A percentile compares a stretch with the other conserved stretches of the same genome.
These are phyloP conservation scores for Ensete glaucum DNA, from an alignment of 176 grass and related monocot species.

Conservation along the genomic window DNA sequence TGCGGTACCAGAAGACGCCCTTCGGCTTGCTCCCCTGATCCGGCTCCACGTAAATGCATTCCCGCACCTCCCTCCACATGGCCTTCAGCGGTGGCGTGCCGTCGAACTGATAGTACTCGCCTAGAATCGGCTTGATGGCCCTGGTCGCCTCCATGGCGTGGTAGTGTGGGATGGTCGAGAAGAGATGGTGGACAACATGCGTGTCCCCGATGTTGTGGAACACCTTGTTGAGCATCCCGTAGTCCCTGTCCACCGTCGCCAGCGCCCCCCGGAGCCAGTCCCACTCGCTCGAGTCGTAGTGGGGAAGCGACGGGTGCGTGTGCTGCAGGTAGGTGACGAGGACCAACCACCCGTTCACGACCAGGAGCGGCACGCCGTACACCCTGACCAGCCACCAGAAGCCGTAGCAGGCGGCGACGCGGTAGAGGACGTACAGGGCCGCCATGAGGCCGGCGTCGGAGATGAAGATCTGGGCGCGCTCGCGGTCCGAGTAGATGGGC, in stretches of 20 bases:
- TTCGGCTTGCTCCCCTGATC: neutral
- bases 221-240: slow-evolving; percentile 16
- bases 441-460: slow-evolving; percentile 8
- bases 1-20: slow-evolving; percentile 20
- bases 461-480: slow-evolving; percentile 17
- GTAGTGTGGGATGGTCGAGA: slow-evolving; percentile 21
- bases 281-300: slow-evolving; percentile 17
- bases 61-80: slow-evolving; percentile 11
- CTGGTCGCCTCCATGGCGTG: slow-evolving; percentile 18
- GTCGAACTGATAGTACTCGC: slow-evolving; percentile 21
- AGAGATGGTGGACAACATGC: slow-evolving; percentile 13
- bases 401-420: neutral
- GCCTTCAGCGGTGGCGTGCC: slow-evolving; percentile 10
- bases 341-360: slow-evolving; percentile 19
- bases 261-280: slow-evolving; percentile 19
- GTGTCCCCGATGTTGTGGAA: slow-evolving; percentile 21
- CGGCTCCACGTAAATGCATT: slow-evolving; percentile 18
- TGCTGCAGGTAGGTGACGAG: slow-evolving; percentile 17
- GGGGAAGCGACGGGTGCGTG: slow-evolving; percentile 10
- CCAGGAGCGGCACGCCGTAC: slow-evolving; percentile 17
- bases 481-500: slow-evolving; percentile 11
- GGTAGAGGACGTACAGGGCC: neutral
- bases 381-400: slow-evolving; percentile 15
- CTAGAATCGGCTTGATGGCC: slow-evolving; percentile 13
- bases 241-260: slow-evolving; percentile 13